Base-by-base conservation (phyloP, 352 stramenopile genomes). In the Thalassiosira livingstoniorum region DNA sequence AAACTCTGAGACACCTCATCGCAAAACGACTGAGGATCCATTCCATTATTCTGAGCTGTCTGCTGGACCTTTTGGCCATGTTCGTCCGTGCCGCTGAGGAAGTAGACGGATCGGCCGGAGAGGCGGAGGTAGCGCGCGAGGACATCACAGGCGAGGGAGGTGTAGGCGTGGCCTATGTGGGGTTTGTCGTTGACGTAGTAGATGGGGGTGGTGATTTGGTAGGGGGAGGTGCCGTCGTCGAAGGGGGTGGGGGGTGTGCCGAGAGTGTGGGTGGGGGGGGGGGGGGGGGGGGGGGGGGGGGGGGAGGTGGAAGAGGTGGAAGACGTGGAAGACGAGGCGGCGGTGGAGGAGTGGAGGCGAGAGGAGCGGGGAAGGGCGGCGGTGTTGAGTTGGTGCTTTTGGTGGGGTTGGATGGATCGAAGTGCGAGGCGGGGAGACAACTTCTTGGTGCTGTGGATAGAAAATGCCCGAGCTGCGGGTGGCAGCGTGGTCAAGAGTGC, bases 161-260 rank as follows among this genome's bases (percentile, higher is more conserved):
- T 99, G 92, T 99, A 99, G 47, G 98, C 96, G 92, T 99, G 98
- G 51, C 98, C 98, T 63, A 99, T 98, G 91, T 99, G 98, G 27
- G 98, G 98, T 83, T 97, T 95, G 80, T 98, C 97, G 83, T 99
- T 99, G 45, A 99, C 97, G 90, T 99, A 99, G 89, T 99, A 99
- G 76, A 99, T 99, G 4, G 98, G 97, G n/a, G 98, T 99, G 64
- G 97, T 99, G 66, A 99, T 93, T 87, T 92, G 81, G 80, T 89
- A 90, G 15, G 92, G 90, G 11, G 79, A 77, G 42, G 47, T 73
- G 18, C 85, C 80, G 78, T 91, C 83, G 66, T 94, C 86, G 65
- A 83, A 90, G 2, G 83, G 57, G 35, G 83, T 91, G 29, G 75
- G 42, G 43, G 83, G 76, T 2, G 82, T 89, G 65, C 78, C 77